A percentile compares a stretch with the other conserved stretches of the same genome.
phyloP scores from a whole-genome alignment of 768 basidiomycete species.

The Leccinum subgranulosum region DNA sequence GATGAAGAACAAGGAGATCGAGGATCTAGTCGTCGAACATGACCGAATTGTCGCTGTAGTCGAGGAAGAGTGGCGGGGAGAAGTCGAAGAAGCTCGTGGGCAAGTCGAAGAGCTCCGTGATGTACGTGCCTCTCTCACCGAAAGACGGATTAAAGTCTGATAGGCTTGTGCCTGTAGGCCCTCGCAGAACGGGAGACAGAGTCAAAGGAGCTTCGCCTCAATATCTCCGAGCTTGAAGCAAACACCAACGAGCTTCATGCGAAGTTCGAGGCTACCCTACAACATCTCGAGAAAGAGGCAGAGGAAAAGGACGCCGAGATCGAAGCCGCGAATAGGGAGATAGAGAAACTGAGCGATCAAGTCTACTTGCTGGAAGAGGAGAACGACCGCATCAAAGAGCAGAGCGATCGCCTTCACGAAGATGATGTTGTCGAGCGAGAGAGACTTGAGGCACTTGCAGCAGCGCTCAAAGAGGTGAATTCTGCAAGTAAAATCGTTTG shows the following conservation, averaged over 20 bases:
- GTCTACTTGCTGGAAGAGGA: conserved; percentile 88
- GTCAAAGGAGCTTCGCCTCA: conserved; percentile 68
- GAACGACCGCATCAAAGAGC: conserved; percentile 71
- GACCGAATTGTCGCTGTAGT: conserved; percentile 68
- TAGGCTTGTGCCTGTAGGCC: conserved; percentile 40
- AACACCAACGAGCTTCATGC: conserved; percentile 65
- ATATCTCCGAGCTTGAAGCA: conserved; percentile 72
- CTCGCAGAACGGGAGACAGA: conserved; percentile 79
- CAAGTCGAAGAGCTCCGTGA: conserved; percentile 80
- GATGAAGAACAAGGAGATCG: conserved; percentile 70
- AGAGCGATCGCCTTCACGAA: conserved; percentile 61
- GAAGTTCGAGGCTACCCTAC: conserved; percentile 73
- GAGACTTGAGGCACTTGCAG: conserved; percentile 59
- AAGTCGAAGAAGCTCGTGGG: conserved; percentile 74
- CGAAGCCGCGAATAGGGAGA: conserved; percentile 66
- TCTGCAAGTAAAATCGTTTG: neutral
- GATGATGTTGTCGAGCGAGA: conserved; percentile 74
- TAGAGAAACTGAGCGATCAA: conserved; percentile 76
- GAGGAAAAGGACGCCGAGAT: conserved; percentile 81
- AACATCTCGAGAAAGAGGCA: conserved; percentile 73
- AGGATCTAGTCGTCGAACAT: conserved; percentile 74
- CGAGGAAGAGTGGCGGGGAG: conserved; percentile 84
- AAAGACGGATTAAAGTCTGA: neutral
- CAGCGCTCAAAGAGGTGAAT: conserved; percentile 78
- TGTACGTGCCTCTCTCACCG: conserved; percentile 38